Conservation (phyloP, 2,329 filamentous ascomycete species). For the Graphilbum fragrans region DNA sequence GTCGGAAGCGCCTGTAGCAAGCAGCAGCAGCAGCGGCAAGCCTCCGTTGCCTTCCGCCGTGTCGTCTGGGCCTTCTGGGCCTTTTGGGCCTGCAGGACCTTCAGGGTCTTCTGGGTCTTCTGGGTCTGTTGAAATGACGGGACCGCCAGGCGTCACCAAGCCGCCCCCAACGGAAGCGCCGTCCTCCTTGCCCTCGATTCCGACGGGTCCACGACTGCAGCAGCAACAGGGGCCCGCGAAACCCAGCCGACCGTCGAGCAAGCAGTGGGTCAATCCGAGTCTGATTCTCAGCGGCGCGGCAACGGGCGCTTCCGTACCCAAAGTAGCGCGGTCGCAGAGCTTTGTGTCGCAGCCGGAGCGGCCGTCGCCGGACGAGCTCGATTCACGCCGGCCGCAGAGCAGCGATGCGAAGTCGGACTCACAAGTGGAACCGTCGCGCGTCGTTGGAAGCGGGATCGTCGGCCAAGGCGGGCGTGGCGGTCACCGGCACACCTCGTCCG, state of each 20-base stretch:
- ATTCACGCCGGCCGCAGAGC: conserved; percentile 20
- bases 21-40: conserved; percentile 16
- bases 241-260: conserved; percentile 35
- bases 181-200: neutral
- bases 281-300: conserved; percentile 29
- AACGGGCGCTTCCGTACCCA: conserved; percentile 34
- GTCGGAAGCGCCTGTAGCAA: conserved; percentile 14
- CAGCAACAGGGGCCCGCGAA: conserved; percentile 24
- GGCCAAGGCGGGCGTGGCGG: neutral
- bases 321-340: conserved; percentile 35
- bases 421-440: conserved; percentile 13
- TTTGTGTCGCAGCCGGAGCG: conserved; percentile 28
- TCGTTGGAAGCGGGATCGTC: neutral
- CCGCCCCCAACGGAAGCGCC: neutral
- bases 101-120: no score
- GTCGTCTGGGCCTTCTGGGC: no score
- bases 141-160: no score
- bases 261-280: conserved; percentile 47
- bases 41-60: neutral
- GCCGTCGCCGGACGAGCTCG: conserved; percentile 9
- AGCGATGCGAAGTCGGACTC: conserved; percentile 38
- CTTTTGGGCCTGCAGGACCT: no score
- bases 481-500: neutral
- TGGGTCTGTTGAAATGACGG: no score
- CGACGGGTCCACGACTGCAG: conserved; percentile 39